phyloP scores from a whole-genome alignment of 2,329 filamentous ascomycete genomes.

The Phaeophleospora eucalypticola region DNA sequence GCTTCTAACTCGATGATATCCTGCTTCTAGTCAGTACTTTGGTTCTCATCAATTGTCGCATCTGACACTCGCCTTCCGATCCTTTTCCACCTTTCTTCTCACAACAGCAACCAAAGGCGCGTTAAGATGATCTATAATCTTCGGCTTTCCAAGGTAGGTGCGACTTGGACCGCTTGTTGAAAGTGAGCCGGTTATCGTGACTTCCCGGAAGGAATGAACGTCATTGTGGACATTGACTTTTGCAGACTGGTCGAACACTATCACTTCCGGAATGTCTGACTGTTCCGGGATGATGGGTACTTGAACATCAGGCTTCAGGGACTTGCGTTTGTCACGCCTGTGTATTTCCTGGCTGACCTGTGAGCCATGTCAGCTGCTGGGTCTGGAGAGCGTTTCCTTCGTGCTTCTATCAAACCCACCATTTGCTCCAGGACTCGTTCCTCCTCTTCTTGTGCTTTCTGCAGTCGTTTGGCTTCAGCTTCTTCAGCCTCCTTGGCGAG shows the following conservation, averaged over 20 bases:
- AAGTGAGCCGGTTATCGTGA: slow-evolving; percentile 19
- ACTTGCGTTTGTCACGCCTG: slow-evolving; percentile 59
- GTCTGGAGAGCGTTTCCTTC: too few relatives aligned
- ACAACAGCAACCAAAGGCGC: slow-evolving; percentile 28
- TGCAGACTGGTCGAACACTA: slow-evolving; percentile 30
- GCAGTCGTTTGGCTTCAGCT: slow-evolving; percentile 36
- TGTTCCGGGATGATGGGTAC: slow-evolving; percentile 1
- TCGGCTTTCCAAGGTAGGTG: slow-evolving; percentile 22
- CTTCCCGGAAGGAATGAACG: slow-evolving; percentile 22
- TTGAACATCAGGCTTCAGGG: slow-evolving; percentile 44
- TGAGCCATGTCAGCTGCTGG: slow-evolving; percentile 45
- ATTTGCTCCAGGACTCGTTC: slow-evolving; percentile 66
- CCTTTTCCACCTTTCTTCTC: slow-evolving; percentile 21
- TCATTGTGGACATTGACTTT: slow-evolving; percentile 20
- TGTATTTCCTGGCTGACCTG: slow-evolving; percentile 52
- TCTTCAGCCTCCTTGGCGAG: slow-evolving; percentile 48
- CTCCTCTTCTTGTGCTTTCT: slow-evolving; percentile 52
- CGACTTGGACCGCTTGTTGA: slow-evolving; percentile 12
- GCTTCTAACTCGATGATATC: slow-evolving; percentile 29
- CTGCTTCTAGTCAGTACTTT: too few relatives aligned
- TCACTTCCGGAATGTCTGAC: slow-evolving; percentile 11
- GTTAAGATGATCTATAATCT: slow-evolving; percentile 3
- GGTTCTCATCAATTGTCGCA: too few relatives aligned
- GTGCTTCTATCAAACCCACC: slow-evolving; percentile 58
- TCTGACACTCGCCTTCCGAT: too few relatives aligned